These are phyloP conservation scores for Neofusicoccum kwambonambiense DNA, from an alignment of 2,329 filamentous ascomycete species.

Conservation along the genomic window DNA sequence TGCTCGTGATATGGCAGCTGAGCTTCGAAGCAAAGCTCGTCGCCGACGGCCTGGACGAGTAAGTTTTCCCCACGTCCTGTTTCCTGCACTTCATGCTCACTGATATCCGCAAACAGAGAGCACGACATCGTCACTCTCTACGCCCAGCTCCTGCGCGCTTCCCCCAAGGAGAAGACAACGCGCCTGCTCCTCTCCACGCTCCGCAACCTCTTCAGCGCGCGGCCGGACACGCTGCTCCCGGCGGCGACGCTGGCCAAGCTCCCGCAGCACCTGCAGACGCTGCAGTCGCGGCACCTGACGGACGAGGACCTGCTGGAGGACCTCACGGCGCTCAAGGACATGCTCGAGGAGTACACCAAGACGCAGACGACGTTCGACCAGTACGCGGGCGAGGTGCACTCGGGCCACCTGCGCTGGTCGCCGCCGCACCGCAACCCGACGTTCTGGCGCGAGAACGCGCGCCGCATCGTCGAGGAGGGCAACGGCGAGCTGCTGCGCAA, in stretches of 20 bases:
- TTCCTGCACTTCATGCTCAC: constrained; percentile 6
- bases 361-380: constrained; percentile 67
- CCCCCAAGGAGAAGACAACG: constrained; percentile 97
- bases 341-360: constrained; percentile 81
- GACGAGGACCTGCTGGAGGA: constrained; percentile 55
- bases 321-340: constrained; percentile 49
- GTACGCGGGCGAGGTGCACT: constrained; percentile 77
- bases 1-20: constrained; percentile 93
- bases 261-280: constrained; percentile 59
- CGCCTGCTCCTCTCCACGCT: constrained; percentile 86
- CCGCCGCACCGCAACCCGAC: constrained; percentile 82
- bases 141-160: constrained; percentile 85
- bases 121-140: constrained; percentile 91
- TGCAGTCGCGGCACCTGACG: constrained; percentile 52
- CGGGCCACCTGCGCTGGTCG: constrained; percentile 88
- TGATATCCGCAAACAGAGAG: constrained; percentile 59
- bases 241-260: constrained; percentile 83
- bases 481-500: constrained; percentile 76
- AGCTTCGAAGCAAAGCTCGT: constrained; percentile 77
- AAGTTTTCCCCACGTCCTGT: constrained; percentile 34
- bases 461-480: constrained; percentile 79
- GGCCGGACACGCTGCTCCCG: constrained; percentile 68
- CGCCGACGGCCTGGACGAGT: constrained; percentile 84
- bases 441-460: constrained; percentile 91
- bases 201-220: constrained; percentile 77